Conservation (phyloP, 208 protist species). For the Leishmania tropica region DNA sequence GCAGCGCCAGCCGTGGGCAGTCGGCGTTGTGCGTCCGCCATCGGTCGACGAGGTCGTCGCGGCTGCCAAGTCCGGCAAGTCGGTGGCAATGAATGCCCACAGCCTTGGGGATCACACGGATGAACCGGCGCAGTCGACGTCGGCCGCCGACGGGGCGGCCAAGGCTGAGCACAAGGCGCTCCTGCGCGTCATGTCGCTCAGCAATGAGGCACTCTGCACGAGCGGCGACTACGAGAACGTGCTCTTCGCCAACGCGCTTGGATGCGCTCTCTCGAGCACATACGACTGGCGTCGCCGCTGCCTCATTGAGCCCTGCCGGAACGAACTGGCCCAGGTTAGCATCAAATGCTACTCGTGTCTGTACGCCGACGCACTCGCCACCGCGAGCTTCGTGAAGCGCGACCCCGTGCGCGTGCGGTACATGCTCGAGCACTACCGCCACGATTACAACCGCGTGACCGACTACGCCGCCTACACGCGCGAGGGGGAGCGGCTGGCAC, state of each 20-base stretch:
- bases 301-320: conserved; percentile 44
- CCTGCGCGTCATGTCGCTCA: conserved; percentile 55
- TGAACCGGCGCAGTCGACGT: conserved; percentile 24
- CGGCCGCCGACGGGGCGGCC: background rate
- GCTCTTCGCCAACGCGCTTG: conserved; percentile 32
- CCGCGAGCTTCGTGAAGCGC: conserved; percentile 65
- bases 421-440: conserved; percentile 69
- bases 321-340: conserved; percentile 65
- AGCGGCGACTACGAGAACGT: conserved; percentile 79
- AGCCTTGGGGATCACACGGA: conserved; percentile 41
- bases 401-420: conserved; percentile 49
- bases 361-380: conserved; percentile 84
- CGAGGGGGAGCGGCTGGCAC: conserved; percentile 60
- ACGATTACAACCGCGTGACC: conserved; percentile 51
- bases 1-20: conserved; percentile 36
- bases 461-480: conserved; percentile 73
- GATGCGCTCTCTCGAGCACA: conserved; percentile 43
- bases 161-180: conserved; percentile 12
- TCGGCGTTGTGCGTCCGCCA: conserved; percentile 59
- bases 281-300: conserved; percentile 41
- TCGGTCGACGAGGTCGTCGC: conserved; percentile 36
- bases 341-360: conserved; percentile 82
- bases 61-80: conserved; percentile 24
- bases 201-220: conserved; percentile 66
- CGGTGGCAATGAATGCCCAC: conserved; percentile 46